phyloP scores from a whole-genome alignment of 2,329 filamentous ascomycete species.

The Oidium heveae region DNA sequence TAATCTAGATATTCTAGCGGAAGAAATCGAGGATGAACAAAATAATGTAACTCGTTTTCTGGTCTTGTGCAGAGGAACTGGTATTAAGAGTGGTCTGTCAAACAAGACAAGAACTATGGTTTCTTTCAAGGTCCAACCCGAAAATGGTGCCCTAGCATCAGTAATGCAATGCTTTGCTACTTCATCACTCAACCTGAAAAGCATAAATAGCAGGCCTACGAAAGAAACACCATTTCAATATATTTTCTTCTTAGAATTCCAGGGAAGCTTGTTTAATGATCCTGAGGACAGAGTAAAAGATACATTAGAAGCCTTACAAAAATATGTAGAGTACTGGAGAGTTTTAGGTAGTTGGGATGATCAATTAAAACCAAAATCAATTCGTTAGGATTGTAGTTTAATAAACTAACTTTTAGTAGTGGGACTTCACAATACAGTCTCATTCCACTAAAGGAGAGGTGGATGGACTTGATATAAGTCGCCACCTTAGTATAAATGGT shows the following conservation, averaged over 20 bases:
- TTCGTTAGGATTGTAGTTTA: too few relatives aligned
- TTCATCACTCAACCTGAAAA: conserved; percentile 57
- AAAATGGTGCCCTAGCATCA: conserved; percentile 61
- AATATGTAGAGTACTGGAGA: conserved; percentile 33
- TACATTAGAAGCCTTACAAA: conserved; percentile 31
- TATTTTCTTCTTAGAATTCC: conserved; percentile 82
- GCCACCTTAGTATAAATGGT: too few relatives aligned
- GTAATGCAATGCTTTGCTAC: conserved; percentile 55
- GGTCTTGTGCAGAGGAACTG: conserved; percentile 22
- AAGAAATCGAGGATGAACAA: conserved; percentile 43
- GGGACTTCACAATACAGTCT: too few relatives aligned
- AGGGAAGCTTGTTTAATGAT: conserved; percentile 30
- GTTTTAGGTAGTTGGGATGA: conserved; percentile 45
- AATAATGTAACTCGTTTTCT: conserved; percentile 67
- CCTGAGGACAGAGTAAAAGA: conserved; percentile 30
- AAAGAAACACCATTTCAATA: conserved; percentile 60
- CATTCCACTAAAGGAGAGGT: too few relatives aligned
- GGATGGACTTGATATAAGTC: too few relatives aligned
- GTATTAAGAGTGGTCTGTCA: conserved; percentile 4
- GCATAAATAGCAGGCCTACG: conserved; percentile 69
- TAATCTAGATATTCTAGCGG: conserved; percentile 41
- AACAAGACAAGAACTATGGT: conserved; percentile 42
- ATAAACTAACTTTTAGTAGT: too few relatives aligned
- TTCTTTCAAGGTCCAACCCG: conserved; percentile 61
- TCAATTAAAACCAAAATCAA: neutral